Conservation (phyloP, 148 eudicot genomes). For the Linanthus parryae region DNA sequence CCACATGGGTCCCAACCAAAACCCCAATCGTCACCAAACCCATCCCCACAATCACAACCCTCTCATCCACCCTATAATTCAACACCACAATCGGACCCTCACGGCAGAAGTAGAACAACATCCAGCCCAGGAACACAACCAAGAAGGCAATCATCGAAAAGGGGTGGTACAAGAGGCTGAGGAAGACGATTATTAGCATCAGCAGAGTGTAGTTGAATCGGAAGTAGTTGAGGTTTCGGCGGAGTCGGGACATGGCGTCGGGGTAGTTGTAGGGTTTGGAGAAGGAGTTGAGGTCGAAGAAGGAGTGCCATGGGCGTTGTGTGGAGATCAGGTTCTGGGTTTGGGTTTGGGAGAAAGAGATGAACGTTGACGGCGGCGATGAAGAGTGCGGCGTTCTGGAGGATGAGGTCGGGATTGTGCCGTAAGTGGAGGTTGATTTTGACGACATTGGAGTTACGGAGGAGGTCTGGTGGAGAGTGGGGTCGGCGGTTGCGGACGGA, state of each 20-base stretch:
- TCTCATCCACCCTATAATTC: background rate
- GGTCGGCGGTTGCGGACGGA: no score
- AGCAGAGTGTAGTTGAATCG: slow-evolving; percentile 1
- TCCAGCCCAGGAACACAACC: background rate
- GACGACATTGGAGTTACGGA: no score
- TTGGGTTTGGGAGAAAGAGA: background rate
- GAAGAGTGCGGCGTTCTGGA: no score
- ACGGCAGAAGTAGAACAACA: slow-evolving; percentile 1
- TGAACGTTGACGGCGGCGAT: background rate
- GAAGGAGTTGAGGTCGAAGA: slow-evolving; percentile 2
- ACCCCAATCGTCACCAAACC: background rate
- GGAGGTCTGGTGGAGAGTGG: no score
- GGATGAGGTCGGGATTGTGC: background rate
- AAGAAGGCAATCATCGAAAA: background rate
- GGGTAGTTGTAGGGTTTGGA: slow-evolving; percentile 5
- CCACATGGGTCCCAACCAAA: slow-evolving; percentile 2
- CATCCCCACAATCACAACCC: slow-evolving; percentile 2
- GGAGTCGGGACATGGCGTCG: background rate
- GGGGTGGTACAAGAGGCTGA: slow-evolving; percentile 3
- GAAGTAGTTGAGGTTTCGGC: background rate
- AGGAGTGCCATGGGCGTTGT: background rate
- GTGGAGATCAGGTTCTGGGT: background rate
- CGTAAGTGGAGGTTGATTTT: slow-evolving; percentile 1
- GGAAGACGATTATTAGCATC: slow-evolving; percentile 2
- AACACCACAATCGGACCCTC: slow-evolving; percentile 6